Percentiles rank a stretch among this genome's conserved stretches.
Evolutionary conservation across 2,329 filamentous ascomycete genomes (phyloP).

Genomic region (Raffaelea deltoideospora): DNA sequence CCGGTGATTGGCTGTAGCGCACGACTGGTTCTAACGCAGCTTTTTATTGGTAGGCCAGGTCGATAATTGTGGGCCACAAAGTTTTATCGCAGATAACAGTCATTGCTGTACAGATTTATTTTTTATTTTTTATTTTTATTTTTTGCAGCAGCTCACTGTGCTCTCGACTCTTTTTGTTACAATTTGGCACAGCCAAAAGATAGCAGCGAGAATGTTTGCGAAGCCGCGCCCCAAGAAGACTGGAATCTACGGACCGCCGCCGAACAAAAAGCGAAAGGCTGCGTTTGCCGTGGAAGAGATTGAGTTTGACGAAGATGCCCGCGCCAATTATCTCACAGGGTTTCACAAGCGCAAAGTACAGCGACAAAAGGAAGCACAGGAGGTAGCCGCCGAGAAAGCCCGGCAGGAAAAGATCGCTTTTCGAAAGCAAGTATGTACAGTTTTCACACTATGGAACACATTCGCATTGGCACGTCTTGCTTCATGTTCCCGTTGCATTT

Average conservation of each 20-base stretch:
- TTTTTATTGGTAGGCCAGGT: too few species aligned
- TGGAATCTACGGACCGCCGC: constrained; percentile 31
- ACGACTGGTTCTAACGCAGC: too few species aligned
- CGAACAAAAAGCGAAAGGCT: constrained; percentile 49
- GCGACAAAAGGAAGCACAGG: constrained; percentile 71
- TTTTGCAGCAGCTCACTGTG: too few species aligned
- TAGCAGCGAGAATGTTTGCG: constrained; percentile 24
- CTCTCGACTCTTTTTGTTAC: too few species aligned
- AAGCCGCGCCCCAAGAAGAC: constrained; percentile 44
- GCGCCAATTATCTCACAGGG: constrained; percentile 79
- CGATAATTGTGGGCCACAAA: too few species aligned
- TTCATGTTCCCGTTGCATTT: too few species aligned
- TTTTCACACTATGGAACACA: too few species aligned
- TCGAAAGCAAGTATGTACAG: constrained; percentile 51
- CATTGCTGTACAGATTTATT: neutral
- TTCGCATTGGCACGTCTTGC: too few species aligned
- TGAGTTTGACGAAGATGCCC: constrained; percentile 64
- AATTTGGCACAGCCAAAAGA: too few species aligned
- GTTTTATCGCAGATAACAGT: too few species aligned
- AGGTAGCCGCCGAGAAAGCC: constrained; percentile 61
- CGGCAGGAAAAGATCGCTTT: constrained; percentile 60
- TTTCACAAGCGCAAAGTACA: constrained; percentile 93
- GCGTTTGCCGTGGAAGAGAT: constrained; percentile 58
- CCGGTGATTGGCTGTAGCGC: too few species aligned
- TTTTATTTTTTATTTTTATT: neutral